phyloP scores from a whole-genome alignment of 371 early-diverging fungal species.

The Mucor racemosus region DNA sequence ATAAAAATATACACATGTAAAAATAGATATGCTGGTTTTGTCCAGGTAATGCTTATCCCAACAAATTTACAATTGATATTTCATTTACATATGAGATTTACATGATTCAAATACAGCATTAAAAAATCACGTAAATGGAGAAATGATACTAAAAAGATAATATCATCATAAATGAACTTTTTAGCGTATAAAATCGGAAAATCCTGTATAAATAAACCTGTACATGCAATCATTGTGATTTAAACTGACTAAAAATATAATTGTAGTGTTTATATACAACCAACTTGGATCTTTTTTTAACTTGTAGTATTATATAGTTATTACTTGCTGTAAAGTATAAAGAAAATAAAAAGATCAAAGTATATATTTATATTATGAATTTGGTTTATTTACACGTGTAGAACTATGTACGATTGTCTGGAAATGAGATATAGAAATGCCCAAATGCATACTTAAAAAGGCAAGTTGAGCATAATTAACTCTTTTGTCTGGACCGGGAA shows the following conservation, averaged over 20 bases:
- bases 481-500: conserved; percentile 16
- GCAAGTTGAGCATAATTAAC: conserved; percentile 15
- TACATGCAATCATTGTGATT: not conserved
- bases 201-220: not conserved
- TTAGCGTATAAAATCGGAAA: not conserved
- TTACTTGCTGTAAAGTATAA: not conserved
- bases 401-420: not conserved
- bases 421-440: conserved; percentile 1
- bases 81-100: not conserved
- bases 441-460: conserved; percentile 12
- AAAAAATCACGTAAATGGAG: not conserved
- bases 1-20: not conserved
- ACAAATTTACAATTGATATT: not conserved
- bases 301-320: not conserved
- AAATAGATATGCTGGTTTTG: conserved; percentile 1
- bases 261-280: not conserved
- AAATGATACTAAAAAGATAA: not conserved
- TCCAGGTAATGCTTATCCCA: not conserved
- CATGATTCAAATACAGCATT: not conserved
- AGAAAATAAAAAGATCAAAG: too few relatives aligned
- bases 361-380: not conserved
- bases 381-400: not conserved
- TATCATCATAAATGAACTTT: not conserved
- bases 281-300: not conserved
- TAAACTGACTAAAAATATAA: not conserved